Conservation (phyloP, 495 filamentous ascomycete genomes). For the Penicillium waksmanii region DNA sequence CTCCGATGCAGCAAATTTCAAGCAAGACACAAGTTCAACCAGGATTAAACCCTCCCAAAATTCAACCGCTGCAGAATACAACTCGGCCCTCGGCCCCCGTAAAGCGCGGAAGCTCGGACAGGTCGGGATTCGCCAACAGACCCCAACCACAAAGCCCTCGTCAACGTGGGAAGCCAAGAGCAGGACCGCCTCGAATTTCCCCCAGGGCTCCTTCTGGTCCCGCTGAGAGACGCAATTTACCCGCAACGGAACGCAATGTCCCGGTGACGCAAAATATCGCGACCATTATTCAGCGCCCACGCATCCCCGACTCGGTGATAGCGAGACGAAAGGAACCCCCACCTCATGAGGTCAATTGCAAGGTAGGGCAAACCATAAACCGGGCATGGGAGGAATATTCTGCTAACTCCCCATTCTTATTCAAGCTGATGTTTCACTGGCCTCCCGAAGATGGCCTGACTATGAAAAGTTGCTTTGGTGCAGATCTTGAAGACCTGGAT, state of each 20-base stretch:
- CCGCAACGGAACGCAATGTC: not conserved
- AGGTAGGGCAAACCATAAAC: not conserved
- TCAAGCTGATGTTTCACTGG: conserved; percentile 47
- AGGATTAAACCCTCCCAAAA: not conserved
- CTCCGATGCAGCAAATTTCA: not conserved
- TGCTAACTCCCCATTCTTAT: not conserved
- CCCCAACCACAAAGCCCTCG: not conserved
- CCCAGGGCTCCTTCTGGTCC: not conserved
- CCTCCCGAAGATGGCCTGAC: conserved; percentile 38
- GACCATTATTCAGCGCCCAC: not conserved
- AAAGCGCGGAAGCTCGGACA: not conserved
- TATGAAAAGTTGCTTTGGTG: conserved; percentile 45
- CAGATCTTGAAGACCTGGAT: conserved; percentile 51
- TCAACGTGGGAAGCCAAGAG: not conserved
- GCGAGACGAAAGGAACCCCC: not conserved
- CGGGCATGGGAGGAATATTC: not conserved
- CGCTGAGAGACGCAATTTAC: not conserved
- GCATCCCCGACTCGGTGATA: not conserved
- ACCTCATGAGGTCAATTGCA: not conserved
- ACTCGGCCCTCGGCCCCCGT: not conserved
- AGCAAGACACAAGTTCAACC: not conserved
- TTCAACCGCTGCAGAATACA: not conserved
- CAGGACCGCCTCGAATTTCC: not conserved
- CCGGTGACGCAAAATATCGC: not conserved
- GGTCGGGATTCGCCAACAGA: not conserved